These are phyloP conservation scores for Cadophora sp. DNA, from an alignment of 2,329 filamentous ascomycete species.

Conservation along the genomic window DNA sequence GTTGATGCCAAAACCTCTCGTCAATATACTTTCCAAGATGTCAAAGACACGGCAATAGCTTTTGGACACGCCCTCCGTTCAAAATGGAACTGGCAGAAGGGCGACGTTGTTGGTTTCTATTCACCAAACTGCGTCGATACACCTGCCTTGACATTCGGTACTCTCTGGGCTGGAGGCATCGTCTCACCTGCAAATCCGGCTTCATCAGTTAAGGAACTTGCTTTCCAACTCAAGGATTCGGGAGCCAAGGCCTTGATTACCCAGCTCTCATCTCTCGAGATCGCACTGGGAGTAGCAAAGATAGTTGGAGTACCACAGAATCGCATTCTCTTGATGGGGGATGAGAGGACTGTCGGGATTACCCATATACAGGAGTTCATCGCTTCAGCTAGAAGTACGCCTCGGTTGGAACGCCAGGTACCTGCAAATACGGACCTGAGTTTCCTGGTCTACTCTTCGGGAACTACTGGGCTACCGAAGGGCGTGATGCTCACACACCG, in stretches of 20 bases:
- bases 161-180: constrained; percentile 80
- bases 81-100: constrained; percentile 76
- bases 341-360: constrained; percentile 53
- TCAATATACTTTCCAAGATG: constrained; percentile 71
- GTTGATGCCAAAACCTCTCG: constrained; percentile 62
- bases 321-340: constrained; percentile 77
- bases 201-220: constrained; percentile 83
- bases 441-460: constrained; percentile 73
- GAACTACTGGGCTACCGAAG: constrained; percentile 67
- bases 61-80: constrained; percentile 81
- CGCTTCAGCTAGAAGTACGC: constrained; percentile 48
- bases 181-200: constrained; percentile 85
- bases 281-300: constrained; percentile 70
- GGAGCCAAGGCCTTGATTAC: constrained; percentile 77
- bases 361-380: constrained; percentile 24
- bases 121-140: constrained; percentile 86
- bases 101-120: constrained; percentile 81
- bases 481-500: constrained; percentile 85
- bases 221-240: constrained; percentile 80
- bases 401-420: constrained; percentile 65
- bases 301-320: constrained; percentile 72
- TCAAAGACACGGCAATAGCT: constrained; percentile 67
- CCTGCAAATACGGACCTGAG: constrained; percentile 70
- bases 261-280: constrained; percentile 67
- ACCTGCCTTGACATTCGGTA: constrained; percentile 75